Evolutionary conservation across 1,139 yeast genomes (phyloP), one percentile per base, ranked within the genome.

Genomic region (Debaryomyces singareniensis): DNA sequence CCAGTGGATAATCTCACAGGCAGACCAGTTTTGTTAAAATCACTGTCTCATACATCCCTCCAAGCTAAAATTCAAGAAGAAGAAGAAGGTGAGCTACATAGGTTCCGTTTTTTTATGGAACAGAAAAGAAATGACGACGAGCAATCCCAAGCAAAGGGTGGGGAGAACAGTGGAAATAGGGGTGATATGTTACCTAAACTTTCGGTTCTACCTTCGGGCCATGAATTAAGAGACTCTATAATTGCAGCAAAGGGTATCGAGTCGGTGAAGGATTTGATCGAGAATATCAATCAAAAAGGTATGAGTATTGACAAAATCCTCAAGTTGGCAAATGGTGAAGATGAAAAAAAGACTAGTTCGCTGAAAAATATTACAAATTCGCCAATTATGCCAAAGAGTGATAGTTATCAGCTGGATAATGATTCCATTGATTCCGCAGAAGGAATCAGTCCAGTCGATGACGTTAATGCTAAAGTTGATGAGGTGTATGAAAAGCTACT

Each of bases 31-130:
- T 57, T 79, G 35, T 68, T 77, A 56, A 67, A 78, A 43, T 72
- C 78, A 3, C 60, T 75, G 4, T 78, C 86, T 2, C 81, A 74
- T 39, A 77, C 85, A 0, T 77, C 84, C 1, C 47, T 73, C 5
- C 77, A 77, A 42, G 82, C 87, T 13, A 81, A 76, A 49, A 75
- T 71, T 40, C 86, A 81, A 51, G 95, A 86, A 46, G 76, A 78
- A 39, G 96, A 87, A 53, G 96, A 87, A 62, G 96, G 96, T 41
- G 95, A 84, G 47, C 68, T 86, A 38, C 95, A 85, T 55, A 77
- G 82, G 54, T 75, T 85, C 75, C 94, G 94, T 11, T 74, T 71
- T 45, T 79, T 75, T 45, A 77, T 80, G 43, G 83, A 78, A 47
- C 83, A 75, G 47, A 70, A 76, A 37, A 44, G 43, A 30, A 45